Percentiles rank a stretch among this genome's conserved stretches.
Conservation (phyloP, 2,329 filamentous ascomycete species). For the Helicocarpus griseus region DNA sequence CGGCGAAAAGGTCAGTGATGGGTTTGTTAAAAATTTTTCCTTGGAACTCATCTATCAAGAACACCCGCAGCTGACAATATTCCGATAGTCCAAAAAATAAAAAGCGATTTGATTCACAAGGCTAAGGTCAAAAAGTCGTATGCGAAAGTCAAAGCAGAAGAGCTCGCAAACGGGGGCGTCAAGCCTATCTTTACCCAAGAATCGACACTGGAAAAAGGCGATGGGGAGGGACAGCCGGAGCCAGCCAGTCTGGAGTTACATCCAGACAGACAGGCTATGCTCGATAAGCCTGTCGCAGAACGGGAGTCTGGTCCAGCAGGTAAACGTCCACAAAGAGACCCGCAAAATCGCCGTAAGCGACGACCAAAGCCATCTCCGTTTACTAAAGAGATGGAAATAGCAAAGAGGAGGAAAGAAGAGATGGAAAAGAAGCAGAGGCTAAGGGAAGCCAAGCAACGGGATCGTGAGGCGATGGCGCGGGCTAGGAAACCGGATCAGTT, state of each 20-base stretch:
- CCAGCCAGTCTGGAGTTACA: slow-evolving; percentile 44
- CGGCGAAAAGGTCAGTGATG: slow-evolving; percentile 57
- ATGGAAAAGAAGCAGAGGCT: slow-evolving; percentile 56
- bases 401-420: slow-evolving; percentile 48
- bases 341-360: slow-evolving; percentile 22
- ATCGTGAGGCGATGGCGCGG: slow-evolving; percentile 55
- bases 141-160: slow-evolving; percentile 67
- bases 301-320: slow-evolving; percentile 7
- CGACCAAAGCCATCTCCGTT: slow-evolving; percentile 42
- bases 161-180: slow-evolving; percentile 28
- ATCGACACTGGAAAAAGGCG: slow-evolving; percentile 22
- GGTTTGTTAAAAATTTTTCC: too few species aligned
- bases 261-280: slow-evolving; percentile 51
- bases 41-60: too few species aligned
- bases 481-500: slow-evolving; percentile 52
- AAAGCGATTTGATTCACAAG: slow-evolving; percentile 78
- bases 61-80: too few species aligned
- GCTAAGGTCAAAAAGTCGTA: slow-evolving; percentile 91
- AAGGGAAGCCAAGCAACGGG: slow-evolving; percentile 61
- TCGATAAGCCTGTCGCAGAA: slow-evolving; percentile 35
- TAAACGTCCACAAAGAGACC: slow-evolving; percentile 15
- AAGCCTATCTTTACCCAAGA: slow-evolving; percentile 26
- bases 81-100: slow-evolving; percentile 81
- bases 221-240: slow-evolving; percentile 17
- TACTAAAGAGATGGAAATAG: slow-evolving; percentile 60